These are phyloP conservation scores for Monosporascus sp. DNA, from an alignment of 2,329 filamentous ascomycete species.

Conservation along the genomic window DNA sequence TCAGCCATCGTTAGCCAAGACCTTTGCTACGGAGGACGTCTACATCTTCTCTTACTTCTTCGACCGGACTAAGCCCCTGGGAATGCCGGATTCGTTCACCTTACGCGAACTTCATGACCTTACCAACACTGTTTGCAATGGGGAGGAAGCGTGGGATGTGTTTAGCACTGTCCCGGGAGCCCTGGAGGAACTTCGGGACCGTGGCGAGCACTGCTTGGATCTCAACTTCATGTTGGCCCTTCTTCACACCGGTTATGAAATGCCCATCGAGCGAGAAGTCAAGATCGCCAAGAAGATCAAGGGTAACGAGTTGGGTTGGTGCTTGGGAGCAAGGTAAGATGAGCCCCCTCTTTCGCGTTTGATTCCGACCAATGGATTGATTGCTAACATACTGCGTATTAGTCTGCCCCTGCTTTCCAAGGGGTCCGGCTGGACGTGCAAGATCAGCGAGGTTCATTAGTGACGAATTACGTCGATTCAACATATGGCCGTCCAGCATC, in stretches of 20 bases:
- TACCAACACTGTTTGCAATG: slow-evolving; percentile 76
- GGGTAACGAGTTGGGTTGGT: slow-evolving; percentile 95
- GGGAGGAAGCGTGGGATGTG: slow-evolving; percentile 70
- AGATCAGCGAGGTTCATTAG: slow-evolving; percentile 68
- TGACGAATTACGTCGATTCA: slow-evolving; percentile 2
- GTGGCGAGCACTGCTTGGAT: slow-evolving; percentile 90
- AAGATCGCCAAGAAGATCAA: slow-evolving; percentile 99
- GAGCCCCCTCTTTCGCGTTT: background rate
- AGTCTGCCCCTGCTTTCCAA: slow-evolving; percentile 80
- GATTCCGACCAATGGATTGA: background rate
- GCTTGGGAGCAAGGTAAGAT: slow-evolving; percentile 84
- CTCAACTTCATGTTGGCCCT: slow-evolving; percentile 94
- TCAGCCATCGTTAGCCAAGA: slow-evolving; percentile 87
- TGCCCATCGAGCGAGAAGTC: slow-evolving; percentile 93
- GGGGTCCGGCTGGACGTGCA: slow-evolving; percentile 86
- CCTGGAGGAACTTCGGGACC: slow-evolving; percentile 69
- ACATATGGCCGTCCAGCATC: slow-evolving; percentile 6
- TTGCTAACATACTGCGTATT: slow-evolving; percentile 29
- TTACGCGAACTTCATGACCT: slow-evolving; percentile 84
- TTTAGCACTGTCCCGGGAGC: slow-evolving; percentile 75
- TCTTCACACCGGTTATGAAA: slow-evolving; percentile 92
- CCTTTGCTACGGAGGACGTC: slow-evolving; percentile 83
- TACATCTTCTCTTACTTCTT: slow-evolving; percentile 99
- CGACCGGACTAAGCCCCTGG: slow-evolving; percentile 86
- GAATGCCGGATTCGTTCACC: slow-evolving; percentile 98